Evolutionary conservation across 257 asterid genomes (phyloP), one percentile per base, ranked within the genome.

Genomic region (Phtheirospermum japonicum): DNA sequence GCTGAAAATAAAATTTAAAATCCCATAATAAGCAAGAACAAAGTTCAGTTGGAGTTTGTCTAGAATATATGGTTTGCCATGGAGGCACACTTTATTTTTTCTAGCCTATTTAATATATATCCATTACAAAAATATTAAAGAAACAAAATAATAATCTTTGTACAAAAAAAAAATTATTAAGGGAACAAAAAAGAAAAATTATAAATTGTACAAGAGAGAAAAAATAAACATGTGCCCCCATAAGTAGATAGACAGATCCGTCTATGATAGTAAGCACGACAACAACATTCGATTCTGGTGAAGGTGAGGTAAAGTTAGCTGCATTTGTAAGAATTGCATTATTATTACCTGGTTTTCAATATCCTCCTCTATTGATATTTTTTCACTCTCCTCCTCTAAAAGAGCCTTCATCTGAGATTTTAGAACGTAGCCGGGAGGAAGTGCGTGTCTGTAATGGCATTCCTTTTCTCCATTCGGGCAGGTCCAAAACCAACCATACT

Each of bases 391-490:
- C 82, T 87, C 97, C 70, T 89, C 95, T 64, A 93, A 64, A 61
- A 93, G 81, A 65, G 97, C 99, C 78, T 93, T 93, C 96, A 93
- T 93, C 80, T 93, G 99, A 58, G 99, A 89, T 71, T 89, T 89
- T 45, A 93, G 73, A 72, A 93, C 39, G 69, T 89, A 93, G 53
- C 97, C 97, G 36, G 97, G 96, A 71, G 99, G 99, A 68, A 93
- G 95, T 19, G 98, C 96, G 58, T 88, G 98, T 66, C 98, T 75
- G 79, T 91, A 91, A 16, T 82, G 94, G 71, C 98, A 91, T 4
- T 88, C 95, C 73, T 83, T 79, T 70, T 85, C 80, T 46, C 99
- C 97, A 76, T 93, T 93, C 43, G 99, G 99, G 71, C 97, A 93
- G 59, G 20, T 80, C 99, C 99, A 93, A 76, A 93, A 89, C 95